Evolutionary conservation across 805 yeast species (phyloP).

Genomic region (Myxozyma lipomycoides): DNA sequence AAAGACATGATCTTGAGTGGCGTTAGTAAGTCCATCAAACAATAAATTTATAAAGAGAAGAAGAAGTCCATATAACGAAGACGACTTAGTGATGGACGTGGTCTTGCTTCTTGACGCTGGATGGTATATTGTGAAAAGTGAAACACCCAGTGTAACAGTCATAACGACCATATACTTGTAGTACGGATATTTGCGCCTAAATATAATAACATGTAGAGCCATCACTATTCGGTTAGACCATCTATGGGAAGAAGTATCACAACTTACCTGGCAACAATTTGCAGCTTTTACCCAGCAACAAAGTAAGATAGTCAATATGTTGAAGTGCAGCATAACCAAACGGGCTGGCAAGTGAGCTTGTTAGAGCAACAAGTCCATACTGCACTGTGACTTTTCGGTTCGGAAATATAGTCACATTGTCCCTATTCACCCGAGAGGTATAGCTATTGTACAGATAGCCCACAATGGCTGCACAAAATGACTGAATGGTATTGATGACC

Average conservation of each 20-base stretch:
- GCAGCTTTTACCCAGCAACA: constrained; percentile 85
- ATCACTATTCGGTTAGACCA: constrained; percentile 37
- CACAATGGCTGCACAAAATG: constrained; percentile 62
- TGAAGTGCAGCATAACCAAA: constrained; percentile 71
- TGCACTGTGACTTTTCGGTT: constrained; percentile 35
- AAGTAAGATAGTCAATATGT: constrained; percentile 82
- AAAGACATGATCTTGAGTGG: constrained; percentile 86
- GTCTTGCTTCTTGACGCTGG: constrained; percentile 31
- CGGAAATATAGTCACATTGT: constrained; percentile 30
- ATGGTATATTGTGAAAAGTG: constrained; percentile 62
- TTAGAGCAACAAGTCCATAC: constrained; percentile 53
- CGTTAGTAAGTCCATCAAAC: constrained; percentile 87
- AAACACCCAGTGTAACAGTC: constrained; percentile 79
- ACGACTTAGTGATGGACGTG: constrained; percentile 41
- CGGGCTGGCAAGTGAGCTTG: constrained; percentile 81
- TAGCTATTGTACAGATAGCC: constrained; percentile 56
- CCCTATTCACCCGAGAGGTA: not conserved
- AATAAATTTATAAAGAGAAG: constrained; percentile 61
- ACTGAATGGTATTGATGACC: constrained; percentile 71
- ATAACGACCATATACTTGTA: constrained; percentile 76
- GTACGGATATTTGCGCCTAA: constrained; percentile 64
- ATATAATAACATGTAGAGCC: constrained; percentile 69
- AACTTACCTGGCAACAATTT: constrained; percentile 78
- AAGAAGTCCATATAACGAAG: constrained; percentile 51
- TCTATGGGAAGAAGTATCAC: not conserved